phyloP scores from a whole-genome alignment of 1,139 yeast species.

The Protomyces pachydermus region DNA sequence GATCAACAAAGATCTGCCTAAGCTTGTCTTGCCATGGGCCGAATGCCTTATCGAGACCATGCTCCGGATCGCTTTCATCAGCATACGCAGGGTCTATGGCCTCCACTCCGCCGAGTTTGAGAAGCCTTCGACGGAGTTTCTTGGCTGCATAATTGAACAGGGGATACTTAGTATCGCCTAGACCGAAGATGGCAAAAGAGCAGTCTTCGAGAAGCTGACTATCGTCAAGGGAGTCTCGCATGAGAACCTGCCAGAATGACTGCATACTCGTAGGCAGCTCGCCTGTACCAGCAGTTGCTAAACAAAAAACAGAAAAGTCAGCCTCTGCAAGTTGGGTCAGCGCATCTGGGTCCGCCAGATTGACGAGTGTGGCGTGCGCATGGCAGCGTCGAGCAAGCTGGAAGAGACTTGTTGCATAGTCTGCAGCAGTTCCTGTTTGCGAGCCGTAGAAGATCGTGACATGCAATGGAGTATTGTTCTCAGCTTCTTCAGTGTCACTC shows the following conservation, averaged over 20 bases:
- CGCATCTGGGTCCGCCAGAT: conserved; percentile 61
- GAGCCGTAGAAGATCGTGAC: conserved; percentile 65
- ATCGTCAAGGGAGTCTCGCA: conserved; percentile 60
- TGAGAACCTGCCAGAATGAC: conserved; percentile 66
- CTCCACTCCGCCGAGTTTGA: conserved; percentile 76
- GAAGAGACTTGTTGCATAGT: conserved; percentile 65
- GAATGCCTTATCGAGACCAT: conserved; percentile 53
- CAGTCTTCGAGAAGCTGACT: conserved; percentile 54
- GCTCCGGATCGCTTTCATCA: conserved; percentile 70
- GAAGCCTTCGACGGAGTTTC: conserved; percentile 69
- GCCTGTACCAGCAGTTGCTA: conserved; percentile 96
- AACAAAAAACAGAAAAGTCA: conserved; percentile 55
- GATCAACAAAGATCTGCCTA: conserved; percentile 34
- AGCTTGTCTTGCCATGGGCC: conserved; percentile 38
- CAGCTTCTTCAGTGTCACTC: too few relatives aligned
- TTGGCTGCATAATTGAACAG: conserved; percentile 72
- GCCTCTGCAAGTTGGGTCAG: conserved; percentile 48
- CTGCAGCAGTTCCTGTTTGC: conserved; percentile 90
- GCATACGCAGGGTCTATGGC: conserved; percentile 75
- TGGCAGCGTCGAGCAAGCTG: conserved; percentile 51
- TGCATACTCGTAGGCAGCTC: conserved; percentile 75
- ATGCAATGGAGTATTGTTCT: background rate
- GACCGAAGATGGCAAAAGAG: conserved; percentile 68
- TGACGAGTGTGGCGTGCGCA: conserved; percentile 50
- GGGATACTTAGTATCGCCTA: conserved; percentile 93